A percentile compares a stretch with the other conserved stretches of the same genome.
Conservation (phyloP, 768 basidiomycete species). For the Antrodiella citrinella region DNA sequence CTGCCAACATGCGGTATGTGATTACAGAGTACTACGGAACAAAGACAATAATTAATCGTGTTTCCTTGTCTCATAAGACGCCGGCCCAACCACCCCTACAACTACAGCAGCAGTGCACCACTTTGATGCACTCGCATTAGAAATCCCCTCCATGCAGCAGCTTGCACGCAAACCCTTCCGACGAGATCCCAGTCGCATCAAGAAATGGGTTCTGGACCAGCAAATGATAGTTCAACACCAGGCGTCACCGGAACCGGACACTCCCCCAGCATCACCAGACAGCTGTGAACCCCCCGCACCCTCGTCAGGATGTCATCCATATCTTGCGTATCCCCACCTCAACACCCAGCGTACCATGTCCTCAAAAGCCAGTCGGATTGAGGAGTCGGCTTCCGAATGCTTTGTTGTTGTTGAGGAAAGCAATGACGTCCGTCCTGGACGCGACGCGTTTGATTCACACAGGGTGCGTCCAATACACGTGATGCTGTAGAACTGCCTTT, state of each 20-base stretch:
- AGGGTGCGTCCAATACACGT: constrained; percentile 8
- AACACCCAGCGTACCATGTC: constrained; percentile 18
- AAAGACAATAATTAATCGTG: too few relatives aligned
- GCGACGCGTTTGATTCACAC: constrained; percentile 10
- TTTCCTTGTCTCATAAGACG: not conserved
- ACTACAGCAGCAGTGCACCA: not conserved
- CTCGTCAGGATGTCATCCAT: constrained; percentile 28
- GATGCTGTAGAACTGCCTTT: not conserved
- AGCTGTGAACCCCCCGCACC: constrained; percentile 8
- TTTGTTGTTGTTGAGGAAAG: constrained; percentile 33
- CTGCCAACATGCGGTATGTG: not conserved
- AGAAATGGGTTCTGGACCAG: constrained; percentile 38
- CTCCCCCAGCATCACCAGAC: constrained; percentile 16
- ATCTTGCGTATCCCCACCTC: constrained; percentile 33
- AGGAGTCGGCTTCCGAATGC: constrained; percentile 26
- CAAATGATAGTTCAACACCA: constrained; percentile 8
- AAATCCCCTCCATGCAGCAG: constrained; percentile 6
- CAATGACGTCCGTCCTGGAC: constrained; percentile 16
- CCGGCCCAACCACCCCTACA: not conserved
- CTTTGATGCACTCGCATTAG: not conserved
- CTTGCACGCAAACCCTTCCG: constrained; percentile 17
- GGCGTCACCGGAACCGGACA: constrained; percentile 9
- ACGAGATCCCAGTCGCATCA: constrained; percentile 32
- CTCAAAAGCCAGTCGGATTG: constrained; percentile 9
- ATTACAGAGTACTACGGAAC: too few relatives aligned